phyloP scores from a whole-genome alignment of 371 early-diverging fungal genomes.

The Amoeboradix gromovi region DNA sequence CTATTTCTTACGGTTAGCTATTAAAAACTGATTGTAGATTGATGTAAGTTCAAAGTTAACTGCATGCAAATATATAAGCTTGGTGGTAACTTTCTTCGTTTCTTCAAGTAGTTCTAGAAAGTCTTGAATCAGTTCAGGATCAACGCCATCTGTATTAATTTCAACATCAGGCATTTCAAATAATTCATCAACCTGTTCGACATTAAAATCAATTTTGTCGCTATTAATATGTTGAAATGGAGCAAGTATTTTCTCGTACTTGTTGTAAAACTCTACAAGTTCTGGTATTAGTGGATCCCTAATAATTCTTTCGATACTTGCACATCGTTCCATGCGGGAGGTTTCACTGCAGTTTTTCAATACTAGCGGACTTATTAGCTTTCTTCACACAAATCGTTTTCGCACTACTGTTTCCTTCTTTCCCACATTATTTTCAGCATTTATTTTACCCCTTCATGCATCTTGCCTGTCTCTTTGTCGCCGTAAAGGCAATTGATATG shows the following conservation, averaged over 20 bases:
- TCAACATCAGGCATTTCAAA: background rate
- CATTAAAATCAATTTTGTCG: background rate
- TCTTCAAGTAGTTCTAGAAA: background rate
- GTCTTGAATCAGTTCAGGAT: background rate
- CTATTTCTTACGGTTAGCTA: too few species aligned
- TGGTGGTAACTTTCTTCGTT: background rate
- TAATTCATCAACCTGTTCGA: background rate
- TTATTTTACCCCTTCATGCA: too few species aligned
- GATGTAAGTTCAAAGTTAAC: background rate
- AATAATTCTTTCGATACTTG: background rate
- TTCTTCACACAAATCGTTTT: too few species aligned
- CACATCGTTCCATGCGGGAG: background rate
- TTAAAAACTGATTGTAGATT: background rate
- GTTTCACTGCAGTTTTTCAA: too few species aligned
- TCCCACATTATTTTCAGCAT: too few species aligned
- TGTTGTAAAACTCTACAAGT: background rate
- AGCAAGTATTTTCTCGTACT: background rate
- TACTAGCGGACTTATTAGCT: too few species aligned
- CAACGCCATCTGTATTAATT: background rate
- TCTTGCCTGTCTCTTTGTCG: background rate
- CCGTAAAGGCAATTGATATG: conserved; percentile 7
- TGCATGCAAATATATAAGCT: background rate
- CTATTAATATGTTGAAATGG: background rate
- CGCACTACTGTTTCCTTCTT: too few species aligned
- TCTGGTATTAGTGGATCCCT: background rate